Conservation (phyloP, 345 rosid genomes). For the Raphanus sativus region DNA sequence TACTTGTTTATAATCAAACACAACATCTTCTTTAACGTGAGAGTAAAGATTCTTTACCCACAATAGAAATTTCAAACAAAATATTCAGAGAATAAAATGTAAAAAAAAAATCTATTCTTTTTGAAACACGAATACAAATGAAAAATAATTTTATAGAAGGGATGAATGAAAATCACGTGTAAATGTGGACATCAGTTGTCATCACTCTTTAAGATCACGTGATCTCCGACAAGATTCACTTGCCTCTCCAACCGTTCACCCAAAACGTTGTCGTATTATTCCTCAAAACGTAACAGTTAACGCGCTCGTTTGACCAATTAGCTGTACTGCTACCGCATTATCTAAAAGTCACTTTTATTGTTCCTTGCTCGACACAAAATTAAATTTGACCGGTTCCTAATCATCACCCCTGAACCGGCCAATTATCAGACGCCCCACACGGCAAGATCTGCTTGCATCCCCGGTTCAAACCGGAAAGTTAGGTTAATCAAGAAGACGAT, state of each 20-base stretch:
- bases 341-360: conserved; percentile 19
- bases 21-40: conserved; percentile 3
- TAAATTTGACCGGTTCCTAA: conserved; percentile 11
- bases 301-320: conserved; percentile 39
- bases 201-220: conserved; percentile 31
- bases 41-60: conserved; percentile 10
- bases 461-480: conserved; percentile 22
- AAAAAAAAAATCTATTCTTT: neutral
- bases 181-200: conserved; percentile 12
- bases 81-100: neutral
- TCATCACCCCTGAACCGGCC: conserved; percentile 6
- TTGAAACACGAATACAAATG: neutral
- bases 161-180: conserved; percentile 2
- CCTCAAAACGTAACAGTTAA: conserved; percentile 3
- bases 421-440: conserved; percentile 4
- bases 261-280: conserved; percentile 17
- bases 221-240: conserved; percentile 38
- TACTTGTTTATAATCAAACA: conserved; percentile 24
- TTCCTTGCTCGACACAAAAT: neutral
- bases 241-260: neutral
- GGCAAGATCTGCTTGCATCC: conserved; percentile 11
- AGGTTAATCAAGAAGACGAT: neutral
- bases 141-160: neutral
- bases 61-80: conserved; percentile 14
- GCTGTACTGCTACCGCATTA: conserved; percentile 20